Base-by-base conservation (phyloP, 352 stramenopile species). In the Phytophthora citricola region DNA sequence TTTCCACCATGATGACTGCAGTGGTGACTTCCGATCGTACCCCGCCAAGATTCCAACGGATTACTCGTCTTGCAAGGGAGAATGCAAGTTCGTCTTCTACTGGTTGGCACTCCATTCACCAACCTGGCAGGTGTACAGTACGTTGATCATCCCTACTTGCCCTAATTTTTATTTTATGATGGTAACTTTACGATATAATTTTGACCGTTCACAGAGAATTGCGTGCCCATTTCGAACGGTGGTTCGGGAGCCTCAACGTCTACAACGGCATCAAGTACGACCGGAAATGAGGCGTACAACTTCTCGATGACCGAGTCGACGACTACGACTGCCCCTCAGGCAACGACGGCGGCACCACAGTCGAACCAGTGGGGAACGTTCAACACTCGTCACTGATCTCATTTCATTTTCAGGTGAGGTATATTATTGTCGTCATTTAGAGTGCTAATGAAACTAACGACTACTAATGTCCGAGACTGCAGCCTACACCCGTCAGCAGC, bases 41-140 rank as follows among this genome's bases (percentile, higher is more conserved):
- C 78, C 79, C 1, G 82, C 78, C 15, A 63, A 67, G 15, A 79
- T 91, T n/a, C 77, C 68, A 0, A 69, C 84, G 24, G 71, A 83
- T 63, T 90, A 72, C 72, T 76, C 58, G 2, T 32, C 61, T 27
- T 91, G 79, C 70, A 74, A 73, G 41, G 75, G 79, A 24, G 65
- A 71, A 20, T 91, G 81, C 39, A 49, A 62, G 7, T 62, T 90
- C 26, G 61, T 58, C 12, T 88, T 90, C 67, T 85, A 85, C 73
- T 87, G 78, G 73, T 40, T 81, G 29, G 76, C 76, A 12, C 41
- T 85, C 6, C 76, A 85, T 63, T 59, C 59, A 41, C 50, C 66
- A 0, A 14, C 66, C 12, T 85, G 76, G 76, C 76, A 85, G 49
- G 63, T 85, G 32, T 85, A 85, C 57, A 76, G 72, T 79, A 63